Evolutionary conservation across 768 basidiomycete species (phyloP), one percentile per base, ranked within the genome.

Genomic region (Porpolomopsis calyptriformis): DNA sequence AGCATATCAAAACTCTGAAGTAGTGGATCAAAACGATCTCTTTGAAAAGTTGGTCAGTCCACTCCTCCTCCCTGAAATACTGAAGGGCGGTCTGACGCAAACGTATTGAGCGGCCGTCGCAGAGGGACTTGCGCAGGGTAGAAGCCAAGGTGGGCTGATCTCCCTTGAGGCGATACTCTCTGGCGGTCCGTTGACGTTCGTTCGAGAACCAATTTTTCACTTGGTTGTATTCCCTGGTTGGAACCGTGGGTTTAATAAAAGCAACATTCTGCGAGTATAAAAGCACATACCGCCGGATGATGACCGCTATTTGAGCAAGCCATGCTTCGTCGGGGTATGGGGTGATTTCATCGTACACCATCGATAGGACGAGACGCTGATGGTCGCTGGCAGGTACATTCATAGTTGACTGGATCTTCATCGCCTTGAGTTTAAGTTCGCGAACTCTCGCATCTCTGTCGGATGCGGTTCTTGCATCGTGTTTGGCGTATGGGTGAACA

Each of bases 161-260:
- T 27, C 41, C 25, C 37, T 18, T 4, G 41, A 12, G 16, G 10
- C 63, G 54, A 50, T 60, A 57, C 49, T 52, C 55, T 37, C 40
- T 40, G 19, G 35, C 64, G 39, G 64, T 63, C 49, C 70, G 70
- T 53, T 70, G 78, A 35, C 78, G 69, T 60, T 78, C 71, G 58
- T 81, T 81, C 4, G 76, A 77, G 49, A 81, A 81, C 78, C 78
- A 80, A 51, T 78, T 78, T 61, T 76, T 78, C 45, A 80, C 45
- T 39, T 46, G 45, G 26, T 27, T 38, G n/a, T 31, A 31, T 22
- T 46, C 45, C 8, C 45, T 40, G 23, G n/a, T n/a, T 8, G 9
- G n/a, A 31, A 16, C n/a, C n/a, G n/a, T n/a, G n/a, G n/a, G n/a
- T n/a, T n/a, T n/a, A n/a, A n/a, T n/a, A n/a, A n/a, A n/a, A n/a